Evolutionary conservation across 331 rosid species (phyloP).

Genomic region (Spiraea crenata): DNA sequence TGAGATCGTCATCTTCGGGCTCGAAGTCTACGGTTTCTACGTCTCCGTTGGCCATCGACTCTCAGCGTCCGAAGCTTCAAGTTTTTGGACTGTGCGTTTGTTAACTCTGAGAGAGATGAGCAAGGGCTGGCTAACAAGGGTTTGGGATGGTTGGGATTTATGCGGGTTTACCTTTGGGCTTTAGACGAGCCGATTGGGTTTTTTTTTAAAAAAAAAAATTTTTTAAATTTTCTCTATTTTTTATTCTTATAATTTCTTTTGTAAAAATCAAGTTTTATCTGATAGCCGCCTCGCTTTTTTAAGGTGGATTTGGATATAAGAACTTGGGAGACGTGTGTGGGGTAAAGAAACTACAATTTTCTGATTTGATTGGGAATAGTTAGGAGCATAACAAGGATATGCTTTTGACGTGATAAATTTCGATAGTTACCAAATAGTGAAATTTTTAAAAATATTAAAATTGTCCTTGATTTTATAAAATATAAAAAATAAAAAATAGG

Average conservation of each 20-base stretch:
- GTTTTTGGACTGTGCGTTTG: not conserved
- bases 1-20: slow-evolving; percentile 96
- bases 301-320: too few species aligned
- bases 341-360: too few species aligned
- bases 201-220: not conserved
- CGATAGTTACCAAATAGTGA: too few species aligned
- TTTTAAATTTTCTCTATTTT: not conserved
- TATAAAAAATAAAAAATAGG: too few species aligned
- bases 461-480: too few species aligned
- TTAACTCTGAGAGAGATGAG: not conserved
- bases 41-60: slow-evolving; percentile 64
- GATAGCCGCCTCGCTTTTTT: too few species aligned
- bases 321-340: too few species aligned
- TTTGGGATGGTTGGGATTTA: slow-evolving; percentile 7
- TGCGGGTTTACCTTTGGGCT: not conserved
- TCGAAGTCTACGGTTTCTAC: slow-evolving; percentile 97
- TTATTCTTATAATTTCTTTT: not conserved
- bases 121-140: not conserved
- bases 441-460: too few species aligned
- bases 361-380: too few species aligned
- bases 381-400: too few species aligned
- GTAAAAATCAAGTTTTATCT: too few species aligned
- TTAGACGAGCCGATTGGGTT: not conserved
- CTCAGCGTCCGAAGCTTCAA: not conserved
- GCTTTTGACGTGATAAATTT: too few species aligned